These are phyloP conservation scores for Hygrophorus russula DNA, from an alignment of 768 basidiomycete genomes.

Conservation along the genomic window DNA sequence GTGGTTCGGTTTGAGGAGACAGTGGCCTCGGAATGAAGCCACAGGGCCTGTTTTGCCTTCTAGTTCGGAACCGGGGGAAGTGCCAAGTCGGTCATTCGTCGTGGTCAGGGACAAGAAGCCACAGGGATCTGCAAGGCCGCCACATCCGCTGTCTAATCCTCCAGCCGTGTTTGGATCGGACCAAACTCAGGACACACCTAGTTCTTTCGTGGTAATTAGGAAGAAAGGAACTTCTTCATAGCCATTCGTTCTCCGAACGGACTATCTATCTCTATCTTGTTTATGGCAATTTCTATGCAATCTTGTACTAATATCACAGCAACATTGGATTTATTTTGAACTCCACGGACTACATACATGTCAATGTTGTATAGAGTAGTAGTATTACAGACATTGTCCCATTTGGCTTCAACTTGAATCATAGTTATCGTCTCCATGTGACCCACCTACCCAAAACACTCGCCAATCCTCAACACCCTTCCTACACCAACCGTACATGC, in stretches of 20 bases:
- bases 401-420: neutral
- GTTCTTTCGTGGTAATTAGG: neutral
- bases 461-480: slow-evolving; percentile 69
- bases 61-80: slow-evolving; percentile 15
- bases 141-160: slow-evolving; percentile 17
- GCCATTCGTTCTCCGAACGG: too few relatives aligned
- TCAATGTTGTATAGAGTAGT: neutral
- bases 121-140: slow-evolving; percentile 24
- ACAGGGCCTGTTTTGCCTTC: slow-evolving; percentile 16
- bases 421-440: slow-evolving; percentile 2
- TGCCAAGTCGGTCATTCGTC: slow-evolving; percentile 49
- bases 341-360: neutral
- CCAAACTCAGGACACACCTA: neutral
- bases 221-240: neutral
- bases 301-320: too few relatives aligned
- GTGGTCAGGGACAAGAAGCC: slow-evolving; percentile 47
- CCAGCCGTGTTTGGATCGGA: neutral
- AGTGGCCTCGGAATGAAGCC: slow-evolving; percentile 46
- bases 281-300: too few relatives aligned
- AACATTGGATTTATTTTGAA: too few relatives aligned
- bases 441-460: slow-evolving; percentile 74
- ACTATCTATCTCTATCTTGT: too few relatives aligned
- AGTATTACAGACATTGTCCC: neutral
- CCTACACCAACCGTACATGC: slow-evolving; percentile 70
- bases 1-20: slow-evolving; percentile 59